phyloP scores from a whole-genome alignment of 2,329 filamentous ascomycete genomes.

The Trichoderma atroviride region DNA sequence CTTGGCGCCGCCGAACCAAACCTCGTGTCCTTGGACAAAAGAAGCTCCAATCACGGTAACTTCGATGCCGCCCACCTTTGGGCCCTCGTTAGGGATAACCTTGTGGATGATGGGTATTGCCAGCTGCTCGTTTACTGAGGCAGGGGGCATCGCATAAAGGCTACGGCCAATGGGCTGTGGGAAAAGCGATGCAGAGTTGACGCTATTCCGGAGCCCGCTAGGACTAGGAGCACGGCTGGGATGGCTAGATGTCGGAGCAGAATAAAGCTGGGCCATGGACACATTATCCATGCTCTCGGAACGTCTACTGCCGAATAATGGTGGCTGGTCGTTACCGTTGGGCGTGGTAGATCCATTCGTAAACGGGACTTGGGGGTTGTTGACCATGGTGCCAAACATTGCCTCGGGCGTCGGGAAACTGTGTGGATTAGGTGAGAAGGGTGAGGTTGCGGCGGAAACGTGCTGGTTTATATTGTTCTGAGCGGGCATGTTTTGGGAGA shows the following conservation, averaged over 20 bases:
- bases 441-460: constrained; percentile 49
- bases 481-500: constrained; percentile 46
- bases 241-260: constrained; percentile 71
- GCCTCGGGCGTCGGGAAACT: constrained; percentile 51
- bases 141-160: constrained; percentile 55
- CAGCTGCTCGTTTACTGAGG: constrained; percentile 50
- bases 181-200: constrained; percentile 47
- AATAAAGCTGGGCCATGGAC: constrained; percentile 66
- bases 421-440: constrained; percentile 54
- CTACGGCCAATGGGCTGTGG: constrained; percentile 51
- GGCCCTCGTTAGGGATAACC: constrained; percentile 80
- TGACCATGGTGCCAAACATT: constrained; percentile 48
- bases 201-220: constrained; percentile 52
- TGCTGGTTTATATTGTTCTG: constrained; percentile 43
- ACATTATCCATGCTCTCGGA: constrained; percentile 68
- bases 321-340: constrained; percentile 62
- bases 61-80: constrained; percentile 81
- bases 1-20: constrained; percentile 74
- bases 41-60: constrained; percentile 81
- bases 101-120: constrained; percentile 69
- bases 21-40: constrained; percentile 75
- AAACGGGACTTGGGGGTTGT: constrained; percentile 48
- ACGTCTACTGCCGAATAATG: constrained; percentile 60
- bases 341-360: constrained; percentile 67
- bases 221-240: constrained; percentile 80